A percentile compares a stretch with the other conserved stretches of the same genome.
These are phyloP conservation scores for Rossbeevera mucosa DNA, from an alignment of 768 basidiomycete genomes.

Conservation along the genomic window DNA sequence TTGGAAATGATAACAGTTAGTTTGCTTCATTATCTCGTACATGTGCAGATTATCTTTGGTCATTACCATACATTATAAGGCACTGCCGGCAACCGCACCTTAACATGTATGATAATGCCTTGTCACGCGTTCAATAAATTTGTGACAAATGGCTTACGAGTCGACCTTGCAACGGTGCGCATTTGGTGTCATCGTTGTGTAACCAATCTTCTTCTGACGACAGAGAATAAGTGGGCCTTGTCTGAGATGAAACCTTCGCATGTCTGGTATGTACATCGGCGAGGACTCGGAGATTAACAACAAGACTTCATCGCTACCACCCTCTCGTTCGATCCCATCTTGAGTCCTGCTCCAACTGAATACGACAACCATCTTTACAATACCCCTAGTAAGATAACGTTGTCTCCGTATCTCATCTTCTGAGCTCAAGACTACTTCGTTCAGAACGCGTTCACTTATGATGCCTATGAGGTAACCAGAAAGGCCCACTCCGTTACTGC, in stretches of 20 bases:
- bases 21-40: too few relatives aligned
- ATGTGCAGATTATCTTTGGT: too few relatives aligned
- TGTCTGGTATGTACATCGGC: slow-evolving; percentile 45
- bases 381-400: not conserved
- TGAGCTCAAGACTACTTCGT: not conserved
- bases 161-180: slow-evolving; percentile 50
- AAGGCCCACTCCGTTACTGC: not conserved
- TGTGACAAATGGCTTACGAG: too few relatives aligned
- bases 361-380: not conserved
- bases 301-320: not conserved
- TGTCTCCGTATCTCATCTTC: not conserved
- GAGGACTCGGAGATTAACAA: not conserved
- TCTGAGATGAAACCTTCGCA: slow-evolving; percentile 51
- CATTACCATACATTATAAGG: too few relatives aligned
- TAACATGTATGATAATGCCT: too few relatives aligned
- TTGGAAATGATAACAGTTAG: too few relatives aligned
- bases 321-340: not conserved
- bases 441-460: not conserved
- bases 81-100: too few relatives aligned
- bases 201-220: not conserved
- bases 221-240: slow-evolving; percentile 40
- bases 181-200: not conserved
- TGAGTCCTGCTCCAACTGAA: not conserved
- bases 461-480: not conserved
- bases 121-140: too few relatives aligned